These are phyloP conservation scores for Wilcoxina mikolae DNA, from an alignment of 495 filamentous ascomycete genomes.

Conservation along the genomic window DNA sequence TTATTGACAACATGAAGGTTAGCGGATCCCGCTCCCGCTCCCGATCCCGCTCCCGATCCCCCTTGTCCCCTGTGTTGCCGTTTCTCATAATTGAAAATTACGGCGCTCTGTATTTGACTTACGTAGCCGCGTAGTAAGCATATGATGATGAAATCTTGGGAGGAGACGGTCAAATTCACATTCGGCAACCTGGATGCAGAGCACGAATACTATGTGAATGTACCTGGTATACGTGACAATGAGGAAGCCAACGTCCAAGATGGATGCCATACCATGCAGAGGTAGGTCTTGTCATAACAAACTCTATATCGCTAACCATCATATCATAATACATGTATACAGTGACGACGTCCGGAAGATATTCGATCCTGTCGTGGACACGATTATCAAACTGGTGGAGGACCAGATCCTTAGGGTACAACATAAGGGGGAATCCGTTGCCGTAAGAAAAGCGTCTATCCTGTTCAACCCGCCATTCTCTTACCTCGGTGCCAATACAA, in stretches of 20 bases:
- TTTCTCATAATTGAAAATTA: too few relatives aligned
- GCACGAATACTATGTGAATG: constrained; percentile 30
- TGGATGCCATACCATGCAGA: constrained; percentile 48
- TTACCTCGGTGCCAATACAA: too few relatives aligned
- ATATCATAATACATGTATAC: too few relatives aligned
- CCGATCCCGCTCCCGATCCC: too few relatives aligned
- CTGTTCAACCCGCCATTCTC: too few relatives aligned
- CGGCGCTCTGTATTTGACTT: too few relatives aligned
- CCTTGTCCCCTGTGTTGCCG: too few relatives aligned
- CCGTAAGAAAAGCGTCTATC: too few relatives aligned
- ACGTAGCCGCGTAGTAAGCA: too few relatives aligned
- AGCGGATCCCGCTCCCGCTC: too few relatives aligned
- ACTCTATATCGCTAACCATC: too few relatives aligned
- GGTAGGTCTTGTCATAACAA: too few relatives aligned
- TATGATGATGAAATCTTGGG: constrained; percentile 30
- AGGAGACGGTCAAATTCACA: constrained; percentile 30
- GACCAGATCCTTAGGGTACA: constrained; percentile 38
- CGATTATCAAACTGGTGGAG: constrained; percentile 45
- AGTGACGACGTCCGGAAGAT: constrained; percentile 35
- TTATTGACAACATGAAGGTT: constrained; percentile 25
- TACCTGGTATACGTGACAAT: constrained; percentile 58
- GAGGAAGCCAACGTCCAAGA: constrained; percentile 47
- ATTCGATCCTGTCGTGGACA: constrained; percentile 43
- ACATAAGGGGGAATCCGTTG: constrained; percentile 18
- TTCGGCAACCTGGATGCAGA: constrained; percentile 26